These are phyloP conservation scores for Myriosclerotinia curreyana DNA, from an alignment of 2,329 filamentous ascomycete species.

Conservation along the genomic window DNA sequence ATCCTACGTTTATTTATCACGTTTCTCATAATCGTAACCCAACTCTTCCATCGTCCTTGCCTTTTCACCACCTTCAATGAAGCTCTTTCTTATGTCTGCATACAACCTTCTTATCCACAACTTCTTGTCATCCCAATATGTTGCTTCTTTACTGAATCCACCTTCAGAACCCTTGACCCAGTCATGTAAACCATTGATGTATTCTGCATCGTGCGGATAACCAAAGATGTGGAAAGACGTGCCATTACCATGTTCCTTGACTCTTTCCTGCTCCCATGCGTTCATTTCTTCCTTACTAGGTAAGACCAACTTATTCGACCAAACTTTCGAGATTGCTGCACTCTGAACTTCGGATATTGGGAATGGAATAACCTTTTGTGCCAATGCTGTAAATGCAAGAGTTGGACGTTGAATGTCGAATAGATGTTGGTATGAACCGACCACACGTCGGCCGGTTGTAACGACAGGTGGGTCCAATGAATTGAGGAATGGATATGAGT, in stretches of 20 bases:
- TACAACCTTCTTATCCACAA: conserved; percentile 71
- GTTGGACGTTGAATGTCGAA: conserved; percentile 75
- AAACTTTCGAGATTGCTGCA: conserved; percentile 72
- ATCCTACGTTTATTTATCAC: background rate
- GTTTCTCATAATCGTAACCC: conserved; percentile 55
- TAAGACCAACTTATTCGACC: conserved; percentile 66
- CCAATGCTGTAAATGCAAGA: conserved; percentile 71
- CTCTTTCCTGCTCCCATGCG: conserved; percentile 57
- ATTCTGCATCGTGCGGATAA: conserved; percentile 60
- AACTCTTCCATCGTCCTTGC: conserved; percentile 68
- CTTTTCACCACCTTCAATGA: conserved; percentile 61
- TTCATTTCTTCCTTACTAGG: conserved; percentile 64
- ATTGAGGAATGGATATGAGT: conserved; percentile 71
- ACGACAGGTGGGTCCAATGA: conserved; percentile 54
- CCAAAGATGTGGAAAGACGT: conserved; percentile 50
- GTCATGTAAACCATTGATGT: conserved; percentile 66
- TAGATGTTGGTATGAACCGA: conserved; percentile 74
- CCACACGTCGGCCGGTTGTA: conserved; percentile 65
- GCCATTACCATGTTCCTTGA: conserved; percentile 44
- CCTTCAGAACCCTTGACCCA: conserved; percentile 55
- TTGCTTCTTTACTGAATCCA: conserved; percentile 61
- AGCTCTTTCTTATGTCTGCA: conserved; percentile 67
- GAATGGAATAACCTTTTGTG: conserved; percentile 86
- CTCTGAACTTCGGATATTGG: conserved; percentile 75
- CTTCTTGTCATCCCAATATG: conserved; percentile 66